Evolutionary conservation across 1,284 basidiomycete genomes (phyloP).

Genomic region (Puccinia polysora): DNA sequence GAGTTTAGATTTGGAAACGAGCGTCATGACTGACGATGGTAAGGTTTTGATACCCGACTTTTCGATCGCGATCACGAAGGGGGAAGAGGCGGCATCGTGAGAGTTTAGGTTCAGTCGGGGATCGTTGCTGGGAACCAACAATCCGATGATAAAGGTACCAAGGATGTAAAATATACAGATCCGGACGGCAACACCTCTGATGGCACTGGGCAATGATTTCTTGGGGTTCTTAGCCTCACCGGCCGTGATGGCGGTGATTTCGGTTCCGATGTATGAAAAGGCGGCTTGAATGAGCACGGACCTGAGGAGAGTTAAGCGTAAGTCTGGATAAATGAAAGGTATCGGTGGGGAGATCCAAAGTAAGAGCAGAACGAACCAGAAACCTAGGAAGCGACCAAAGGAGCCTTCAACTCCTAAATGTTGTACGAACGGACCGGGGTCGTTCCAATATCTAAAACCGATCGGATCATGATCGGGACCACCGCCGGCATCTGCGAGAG

Average conservation of each 20-base stretch:
- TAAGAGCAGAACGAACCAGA: slow-evolving; percentile 18
- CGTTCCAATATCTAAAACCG: slow-evolving; percentile 51
- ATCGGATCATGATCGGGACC: slow-evolving; percentile 36
- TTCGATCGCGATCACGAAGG: slow-evolving; percentile 68
- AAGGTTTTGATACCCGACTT: slow-evolving; percentile 26
- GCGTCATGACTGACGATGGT: slow-evolving; percentile 24
- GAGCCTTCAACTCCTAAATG: slow-evolving; percentile 44
- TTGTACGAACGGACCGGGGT: slow-evolving; percentile 57
- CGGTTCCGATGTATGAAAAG: slow-evolving; percentile 53
- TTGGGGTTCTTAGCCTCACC: slow-evolving; percentile 54
- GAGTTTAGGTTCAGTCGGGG: slow-evolving; percentile 59
- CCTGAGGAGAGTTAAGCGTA: no score
- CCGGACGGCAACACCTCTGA: slow-evolving; percentile 64
- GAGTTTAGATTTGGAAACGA: background rate
- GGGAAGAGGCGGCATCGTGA: slow-evolving; percentile 67
- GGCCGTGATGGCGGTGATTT: slow-evolving; percentile 53
- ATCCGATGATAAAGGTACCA: slow-evolving; percentile 64
- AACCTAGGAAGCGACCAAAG: slow-evolving; percentile 31
- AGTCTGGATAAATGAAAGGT: slow-evolving; percentile 35
- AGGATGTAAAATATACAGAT: slow-evolving; percentile 57
- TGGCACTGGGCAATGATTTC: slow-evolving; percentile 49
- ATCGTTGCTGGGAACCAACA: slow-evolving; percentile 69
- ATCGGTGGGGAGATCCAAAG: background rate
- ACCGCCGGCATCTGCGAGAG: slow-evolving; percentile 14
- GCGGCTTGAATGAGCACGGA: slow-evolving; percentile 51